Base-by-base conservation (phyloP, 2,329 filamentous ascomycete genomes). In the Acrocalymma vagum region DNA sequence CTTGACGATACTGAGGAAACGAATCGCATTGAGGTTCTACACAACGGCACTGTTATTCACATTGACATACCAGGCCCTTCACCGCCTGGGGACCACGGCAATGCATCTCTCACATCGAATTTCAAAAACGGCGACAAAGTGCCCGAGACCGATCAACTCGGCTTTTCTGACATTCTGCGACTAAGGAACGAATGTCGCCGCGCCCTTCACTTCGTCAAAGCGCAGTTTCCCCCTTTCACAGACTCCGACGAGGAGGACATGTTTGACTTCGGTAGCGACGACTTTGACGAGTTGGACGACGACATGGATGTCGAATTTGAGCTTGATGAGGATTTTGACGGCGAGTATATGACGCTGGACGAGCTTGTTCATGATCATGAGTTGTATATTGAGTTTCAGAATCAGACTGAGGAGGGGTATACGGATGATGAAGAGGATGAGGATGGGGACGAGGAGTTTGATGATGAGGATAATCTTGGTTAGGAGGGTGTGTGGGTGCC, bases 101-200 rank as follows among this genome's bases (percentile, higher is more conserved):
- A 33, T 9, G 10, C 8, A 24, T 11, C 4, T n/a, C 3, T 7
- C 16, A 15, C 7, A 5, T 9, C 10, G 16, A 21, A 9, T 8
- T 17, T n/a, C 3, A 6, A 17, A 4, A 35, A 40, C 35, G n/a
- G 29, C 4, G 10, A 39, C 14, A 31, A 48, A 34, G 31, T 43
- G 6, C 52, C 55, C 1, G 59, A 63, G 30, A 63, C 62, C 1
- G 60, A 60, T 22, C 53, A 64, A 15, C 45, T 67, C 4, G 29
- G 37, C 18, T 31, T 44, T 3, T 17, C 14, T 8, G 54, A 62
- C 27, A 44, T 67, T 21, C 23, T 35, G 1, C 31, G 24, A 3
- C 23, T 62, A n/a, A 45, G 36, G 9, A 45, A 29, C 6, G 27
- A 53, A 7, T 48, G 50, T 1, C 38, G 42, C 3, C 48, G 43